Conservation (phyloP, 2,329 filamentous ascomycete species). For the Fusarium scirpi region DNA sequence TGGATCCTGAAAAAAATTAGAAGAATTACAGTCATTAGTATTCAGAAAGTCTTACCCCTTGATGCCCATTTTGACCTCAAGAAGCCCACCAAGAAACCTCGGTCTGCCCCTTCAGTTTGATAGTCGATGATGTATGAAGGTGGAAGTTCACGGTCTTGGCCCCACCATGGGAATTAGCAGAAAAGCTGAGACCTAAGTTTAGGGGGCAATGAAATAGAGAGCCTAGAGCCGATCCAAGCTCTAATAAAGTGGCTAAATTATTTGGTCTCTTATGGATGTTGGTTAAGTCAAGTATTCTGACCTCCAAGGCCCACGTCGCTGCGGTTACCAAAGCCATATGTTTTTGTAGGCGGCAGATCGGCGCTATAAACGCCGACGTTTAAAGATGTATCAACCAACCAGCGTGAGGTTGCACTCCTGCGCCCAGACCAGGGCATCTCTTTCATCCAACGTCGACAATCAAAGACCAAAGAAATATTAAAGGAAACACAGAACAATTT, state of each 20-base stretch:
- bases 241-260: background rate
- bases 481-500: background rate
- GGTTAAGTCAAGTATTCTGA: background rate
- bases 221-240: background rate
- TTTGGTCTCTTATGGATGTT: background rate
- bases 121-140: constrained; percentile 37
- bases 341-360: constrained; percentile 50
- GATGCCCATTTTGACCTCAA: constrained; percentile 67
- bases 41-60: constrained; percentile 62
- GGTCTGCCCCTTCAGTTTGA: constrained; percentile 3
- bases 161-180: constrained; percentile 27
- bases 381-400: constrained; percentile 39
- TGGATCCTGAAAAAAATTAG: constrained; percentile 74
- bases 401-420: constrained; percentile 34
- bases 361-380: constrained; percentile 44
- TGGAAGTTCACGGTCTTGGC: constrained; percentile 34
- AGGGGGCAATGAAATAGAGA: background rate
- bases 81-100: constrained; percentile 17
- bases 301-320: constrained; percentile 46
- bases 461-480: background rate
- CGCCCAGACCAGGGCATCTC: constrained; percentile 29
- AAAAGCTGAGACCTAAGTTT: background rate
- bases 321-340: constrained; percentile 45
- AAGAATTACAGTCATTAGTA: rapidly evolving
- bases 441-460: constrained; percentile 26